Evolutionary conservation across 1,284 basidiomycete species (phyloP), one percentile per base, ranked within the genome.

Genomic region (Coniophora puteana): DNA sequence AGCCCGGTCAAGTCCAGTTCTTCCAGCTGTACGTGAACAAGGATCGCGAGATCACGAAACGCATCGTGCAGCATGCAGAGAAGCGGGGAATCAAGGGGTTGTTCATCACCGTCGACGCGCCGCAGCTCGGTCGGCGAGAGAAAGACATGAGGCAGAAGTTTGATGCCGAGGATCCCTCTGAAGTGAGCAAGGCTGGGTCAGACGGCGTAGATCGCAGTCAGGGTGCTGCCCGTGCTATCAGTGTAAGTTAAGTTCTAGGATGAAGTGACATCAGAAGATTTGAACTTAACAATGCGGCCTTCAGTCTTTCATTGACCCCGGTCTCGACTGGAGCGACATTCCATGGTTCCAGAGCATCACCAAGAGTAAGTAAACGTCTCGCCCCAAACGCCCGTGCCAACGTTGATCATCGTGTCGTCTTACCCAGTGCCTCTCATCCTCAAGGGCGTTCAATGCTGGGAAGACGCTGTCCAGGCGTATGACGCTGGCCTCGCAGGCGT

Each of bases 81-180:
- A 66, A 77, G 47, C 76, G 89, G 5, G 91, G 91, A 10, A 77
- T 94, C 62, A 93, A 93, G 61, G 86, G 70, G 5, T 67, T 93
- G 8, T 93, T 93, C 64, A 91, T 93, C 58, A 95, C 92, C 1
- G 92, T 95, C 21, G 92, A 96, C 59, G 92, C 93, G 3, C 93
- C 93, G 4, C 92, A 94, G 54, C 78, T 96, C 14, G 93, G 92
- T 38, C 77, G 92, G 18, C 77, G 92, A 43, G 91, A 93, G 62
- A 90, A 92, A 71, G 93, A 97, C 58, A 97, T 97, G 94, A 75
- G 94, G 28, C 89, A 89, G 76, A 95, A 93, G 59, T 96, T 96
- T 50, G 92, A 92, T 30, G 93, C 86, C 7, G 83, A 82, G 31
- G 89, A 89, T 47, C 86, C 89, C 4, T 78, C 87, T 53, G 79